Conservation (phyloP, 306 rosid species). For the Fragaria nilgerrensis region DNA sequence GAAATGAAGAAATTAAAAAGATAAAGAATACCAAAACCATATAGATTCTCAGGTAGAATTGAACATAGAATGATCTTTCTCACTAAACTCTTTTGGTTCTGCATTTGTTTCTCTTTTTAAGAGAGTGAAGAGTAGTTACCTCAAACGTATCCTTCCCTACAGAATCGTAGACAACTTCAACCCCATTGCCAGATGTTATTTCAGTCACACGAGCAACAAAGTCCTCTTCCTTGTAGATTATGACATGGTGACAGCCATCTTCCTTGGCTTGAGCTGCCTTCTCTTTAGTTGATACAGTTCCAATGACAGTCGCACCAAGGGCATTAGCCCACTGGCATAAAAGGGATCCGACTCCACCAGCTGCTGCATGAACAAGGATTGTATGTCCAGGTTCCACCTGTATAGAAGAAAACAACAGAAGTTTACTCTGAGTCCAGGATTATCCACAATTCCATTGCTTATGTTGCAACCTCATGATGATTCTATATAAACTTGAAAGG, state of each 20-base stretch:
- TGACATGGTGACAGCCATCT: conserved; percentile 89
- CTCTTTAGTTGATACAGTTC: conserved; percentile 76
- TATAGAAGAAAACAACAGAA: not conserved
- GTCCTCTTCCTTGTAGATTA: conserved; percentile 65
- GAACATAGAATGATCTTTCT: not conserved
- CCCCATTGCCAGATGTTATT: conserved; percentile 78
- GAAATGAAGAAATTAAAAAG: not conserved
- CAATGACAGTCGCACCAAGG: conserved; percentile 90
- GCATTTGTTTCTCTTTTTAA: not conserved
- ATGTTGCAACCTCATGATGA: not conserved
- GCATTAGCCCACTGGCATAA: conserved; percentile 91
- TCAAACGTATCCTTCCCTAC: conserved; percentile 90
- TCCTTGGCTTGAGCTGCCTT: conserved; percentile 91
- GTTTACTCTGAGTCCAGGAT: not conserved
- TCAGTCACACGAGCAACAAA: conserved; percentile 75
- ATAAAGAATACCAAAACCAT: not conserved
- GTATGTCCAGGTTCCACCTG: conserved; percentile 84
- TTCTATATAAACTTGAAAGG: not conserved
- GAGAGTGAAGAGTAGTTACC: conserved; percentile 37
- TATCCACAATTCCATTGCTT: not conserved
- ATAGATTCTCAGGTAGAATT: not conserved
- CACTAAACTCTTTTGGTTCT: not conserved
- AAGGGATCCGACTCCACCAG: conserved; percentile 96
- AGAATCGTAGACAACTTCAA: conserved; percentile 89
- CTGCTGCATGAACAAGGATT: conserved; percentile 87